Evolutionary conservation across 306 rosid genomes (phyloP), one percentile per base, ranked within the genome.

Genomic region (Clitoria ternatea): DNA sequence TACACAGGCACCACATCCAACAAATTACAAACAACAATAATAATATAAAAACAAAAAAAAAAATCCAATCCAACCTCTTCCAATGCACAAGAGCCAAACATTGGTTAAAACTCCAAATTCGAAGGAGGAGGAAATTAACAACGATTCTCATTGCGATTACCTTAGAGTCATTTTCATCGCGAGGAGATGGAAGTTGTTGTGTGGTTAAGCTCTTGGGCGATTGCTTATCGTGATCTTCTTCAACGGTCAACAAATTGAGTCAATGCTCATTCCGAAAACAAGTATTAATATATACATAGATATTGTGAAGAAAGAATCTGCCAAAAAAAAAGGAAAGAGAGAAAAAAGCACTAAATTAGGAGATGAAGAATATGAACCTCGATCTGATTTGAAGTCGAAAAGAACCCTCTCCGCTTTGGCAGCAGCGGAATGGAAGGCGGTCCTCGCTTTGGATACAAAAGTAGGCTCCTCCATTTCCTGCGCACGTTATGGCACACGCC

Each of bases 321-420:
- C 2, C 5, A 29, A 29, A 5, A 69, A 27, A 26, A 35, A 33
- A 2, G 6, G 9, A 43, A 29, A 14, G 13, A 42, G 40, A 12
- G 37, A 70, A 70, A 27, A 55, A 55, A 1, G 39, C 39, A 6
- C 19, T n/a, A n/a, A n/a, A n/a, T n/a, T n/a, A n/a, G n/a, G n/a
- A n/a, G n/a, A n/a, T n/a, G n/a, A n/a, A n/a, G n/a, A n/a, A 6
- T 64, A 63, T 18, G 61, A 68, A 87, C 94, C 96, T 80, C 88
- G 95, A 87, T 90, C 96, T 73, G 97, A 80, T 74, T 93, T 94
- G 40, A 89, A 91, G 81, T 90, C 97, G 20, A 78, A 63, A 10
- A 90, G 79, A 44, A 91, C 91, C 14, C 96, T 85, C 87, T 91
- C 99, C 95, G 99, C 97, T 89, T 94, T 94, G 13, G 97, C 96